These are phyloP conservation scores for Nepenthes gracilis DNA, from an alignment of 148 eudicot species.

Conservation along the genomic window DNA sequence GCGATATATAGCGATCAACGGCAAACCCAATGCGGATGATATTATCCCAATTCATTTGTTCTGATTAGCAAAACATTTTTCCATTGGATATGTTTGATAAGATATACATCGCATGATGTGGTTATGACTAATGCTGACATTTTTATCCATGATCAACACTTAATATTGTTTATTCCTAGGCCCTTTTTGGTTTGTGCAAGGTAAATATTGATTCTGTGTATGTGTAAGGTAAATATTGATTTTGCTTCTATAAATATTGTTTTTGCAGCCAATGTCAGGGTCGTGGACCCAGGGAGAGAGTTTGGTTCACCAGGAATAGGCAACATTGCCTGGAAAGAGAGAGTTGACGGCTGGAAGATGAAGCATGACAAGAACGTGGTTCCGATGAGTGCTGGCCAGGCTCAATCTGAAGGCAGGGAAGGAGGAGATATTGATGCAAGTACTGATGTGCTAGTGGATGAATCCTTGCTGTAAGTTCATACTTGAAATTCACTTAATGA, in stretches of 20 bases:
- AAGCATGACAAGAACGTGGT: conserved; percentile 44
- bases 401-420: conserved; percentile 62
- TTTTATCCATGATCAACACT: too few species aligned
- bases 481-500: not conserved
- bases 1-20: too few species aligned
- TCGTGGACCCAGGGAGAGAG: conserved; percentile 40
- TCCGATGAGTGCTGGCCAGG: conserved; percentile 51
- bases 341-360: conserved; percentile 63
- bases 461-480: conserved; percentile 42
- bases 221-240: not conserved
- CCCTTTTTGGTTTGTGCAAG: too few species aligned
- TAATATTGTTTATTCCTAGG: too few species aligned
- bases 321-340: conserved; percentile 63
- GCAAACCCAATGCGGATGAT: too few species aligned
- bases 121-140: too few species aligned
- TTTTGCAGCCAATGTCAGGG: conserved; percentile 49
- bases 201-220: not conserved
- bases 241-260: not conserved
- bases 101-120: too few species aligned
- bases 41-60: too few species aligned
- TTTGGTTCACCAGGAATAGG: conserved; percentile 43
- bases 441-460: conserved; percentile 50
- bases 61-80: too few species aligned
- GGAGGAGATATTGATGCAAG: conserved; percentile 60
- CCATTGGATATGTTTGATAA: too few species aligned